Conservation (phyloP, 495 filamentous ascomycete species). For the Talaromyces adpressus region DNA sequence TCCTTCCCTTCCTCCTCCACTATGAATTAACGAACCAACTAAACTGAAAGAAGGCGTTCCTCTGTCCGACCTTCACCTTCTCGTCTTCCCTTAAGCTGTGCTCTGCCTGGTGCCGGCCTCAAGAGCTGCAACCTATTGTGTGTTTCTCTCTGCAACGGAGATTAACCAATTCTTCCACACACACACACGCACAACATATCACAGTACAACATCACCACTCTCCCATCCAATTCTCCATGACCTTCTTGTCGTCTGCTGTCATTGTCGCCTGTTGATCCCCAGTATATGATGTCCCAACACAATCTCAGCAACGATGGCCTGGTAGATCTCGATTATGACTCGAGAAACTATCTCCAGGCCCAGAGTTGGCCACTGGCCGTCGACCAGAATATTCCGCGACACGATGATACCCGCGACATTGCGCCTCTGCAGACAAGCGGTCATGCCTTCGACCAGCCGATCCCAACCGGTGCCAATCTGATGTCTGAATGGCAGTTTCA, state of each 20-base stretch:
- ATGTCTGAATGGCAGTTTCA: constrained; percentile 48
- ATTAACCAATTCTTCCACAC: background rate
- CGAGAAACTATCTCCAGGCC: constrained; percentile 38
- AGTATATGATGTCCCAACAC: constrained; percentile 1
- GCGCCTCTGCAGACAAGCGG: constrained; percentile 41
- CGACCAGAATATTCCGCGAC: constrained; percentile 24
- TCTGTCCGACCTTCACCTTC: constrained; percentile 9
- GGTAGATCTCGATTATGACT: constrained; percentile 42
- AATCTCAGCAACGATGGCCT: constrained; percentile 28
- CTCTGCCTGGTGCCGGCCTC: background rate
- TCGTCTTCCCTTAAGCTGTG: constrained; percentile 1
- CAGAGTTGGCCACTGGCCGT: constrained; percentile 37
- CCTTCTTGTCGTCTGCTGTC: background rate
- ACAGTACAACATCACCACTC: background rate
- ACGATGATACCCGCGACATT: constrained; percentile 33
- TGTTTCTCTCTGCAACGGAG: background rate
- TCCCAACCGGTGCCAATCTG: constrained; percentile 33
- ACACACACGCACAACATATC: background rate
- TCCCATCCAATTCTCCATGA: background rate
- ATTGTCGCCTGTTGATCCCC: constrained; percentile 1
- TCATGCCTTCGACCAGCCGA: constrained; percentile 38
- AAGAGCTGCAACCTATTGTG: background rate
- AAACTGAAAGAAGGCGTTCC: background rate
- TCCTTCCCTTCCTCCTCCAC: constrained; percentile 16
- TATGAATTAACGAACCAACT: background rate